A percentile compares a stretch with the other conserved stretches of the same genome.
phyloP scores from a whole-genome alignment of 805 yeast species.

The Nakazawaea ishiwadae region DNA sequence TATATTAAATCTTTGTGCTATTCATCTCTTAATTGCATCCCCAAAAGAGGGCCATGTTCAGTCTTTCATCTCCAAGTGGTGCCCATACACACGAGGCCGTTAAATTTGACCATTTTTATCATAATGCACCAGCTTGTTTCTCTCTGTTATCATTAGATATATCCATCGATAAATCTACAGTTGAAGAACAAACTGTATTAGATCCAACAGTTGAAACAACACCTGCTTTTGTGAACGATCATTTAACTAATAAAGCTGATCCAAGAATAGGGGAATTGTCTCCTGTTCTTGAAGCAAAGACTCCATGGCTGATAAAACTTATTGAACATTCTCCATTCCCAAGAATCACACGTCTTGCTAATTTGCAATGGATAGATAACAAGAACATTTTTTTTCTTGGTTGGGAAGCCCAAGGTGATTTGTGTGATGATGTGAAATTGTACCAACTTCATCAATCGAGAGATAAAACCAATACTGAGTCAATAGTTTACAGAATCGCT shows the following conservation, averaged over 20 bases:
- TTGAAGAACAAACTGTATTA: no score
- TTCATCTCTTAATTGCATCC: no score
- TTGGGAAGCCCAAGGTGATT: conserved; percentile 1
- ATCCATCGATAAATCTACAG: no score
- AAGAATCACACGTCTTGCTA: neutral
- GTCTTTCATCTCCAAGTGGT: no score
- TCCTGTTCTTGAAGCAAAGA: neutral
- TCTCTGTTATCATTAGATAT: no score
- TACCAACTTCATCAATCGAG: neutral
- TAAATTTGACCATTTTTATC: no score
- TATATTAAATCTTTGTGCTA: no score
- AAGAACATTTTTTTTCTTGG: conserved; percentile 4
- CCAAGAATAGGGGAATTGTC: neutral
- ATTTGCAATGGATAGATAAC: conserved; percentile 6
- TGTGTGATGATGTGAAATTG: neutral
- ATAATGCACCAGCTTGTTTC: no score
- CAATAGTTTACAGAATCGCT: neutral
- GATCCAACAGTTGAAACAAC: no score
- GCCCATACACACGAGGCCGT: no score
- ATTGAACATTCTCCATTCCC: conserved; percentile 12
- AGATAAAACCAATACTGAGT: neutral
- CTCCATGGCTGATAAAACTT: conserved; percentile 1
- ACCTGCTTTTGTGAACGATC: neutral
- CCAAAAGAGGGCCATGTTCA: no score
- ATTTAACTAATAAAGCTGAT: neutral